phyloP scores from a whole-genome alignment of 1,284 basidiomycete genomes.

The Ustilago crameri region DNA sequence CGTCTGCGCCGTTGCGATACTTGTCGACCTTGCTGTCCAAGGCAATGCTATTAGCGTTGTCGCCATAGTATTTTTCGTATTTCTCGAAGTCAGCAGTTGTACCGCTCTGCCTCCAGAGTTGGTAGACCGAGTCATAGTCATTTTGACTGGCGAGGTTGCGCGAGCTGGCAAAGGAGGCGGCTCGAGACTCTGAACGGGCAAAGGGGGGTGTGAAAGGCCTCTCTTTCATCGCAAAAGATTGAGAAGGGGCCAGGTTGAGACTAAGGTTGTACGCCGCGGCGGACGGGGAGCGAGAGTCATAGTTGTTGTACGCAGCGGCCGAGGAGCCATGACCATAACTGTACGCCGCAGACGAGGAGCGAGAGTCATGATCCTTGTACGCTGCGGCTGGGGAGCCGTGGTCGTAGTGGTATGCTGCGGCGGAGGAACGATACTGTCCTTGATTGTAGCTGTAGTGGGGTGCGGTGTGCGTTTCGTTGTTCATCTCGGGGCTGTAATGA shows the following conservation, averaged over 20 bases:
- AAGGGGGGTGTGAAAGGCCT: conserved; percentile 33
- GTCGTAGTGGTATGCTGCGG: conserved; percentile 3
- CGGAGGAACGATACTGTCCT: conserved; percentile 1
- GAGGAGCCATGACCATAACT: background rate
- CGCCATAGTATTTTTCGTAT: conserved; percentile 10
- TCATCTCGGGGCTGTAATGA: conserved; percentile 12
- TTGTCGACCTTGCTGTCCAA: conserved; percentile 38
- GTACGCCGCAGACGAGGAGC: conserved; percentile 12
- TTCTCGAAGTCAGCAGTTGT: conserved; percentile 24
- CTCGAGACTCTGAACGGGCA: conserved; percentile 11
- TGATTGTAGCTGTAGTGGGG: too few relatives aligned
- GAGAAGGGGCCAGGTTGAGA: too few relatives aligned
- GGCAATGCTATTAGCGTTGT: conserved; percentile 12
- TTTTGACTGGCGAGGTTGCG: conserved; percentile 34
- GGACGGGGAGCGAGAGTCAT: conserved; percentile 2
- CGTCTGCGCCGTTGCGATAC: conserved; percentile 17
- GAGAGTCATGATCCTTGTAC: background rate
- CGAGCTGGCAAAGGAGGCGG: conserved; percentile 38
- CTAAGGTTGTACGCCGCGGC: background rate
- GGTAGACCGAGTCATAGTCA: conserved; percentile 56
- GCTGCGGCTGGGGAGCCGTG: background rate
- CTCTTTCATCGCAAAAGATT: conserved; percentile 5
- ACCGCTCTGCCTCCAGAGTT: conserved; percentile 41
- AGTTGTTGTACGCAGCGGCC: conserved; percentile 1
- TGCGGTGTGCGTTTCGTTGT: too few relatives aligned